Percentiles rank a stretch among this genome's conserved stretches.
Conservation (phyloP, 768 basidiomycete species). For the Astraeus odoratus region DNA sequence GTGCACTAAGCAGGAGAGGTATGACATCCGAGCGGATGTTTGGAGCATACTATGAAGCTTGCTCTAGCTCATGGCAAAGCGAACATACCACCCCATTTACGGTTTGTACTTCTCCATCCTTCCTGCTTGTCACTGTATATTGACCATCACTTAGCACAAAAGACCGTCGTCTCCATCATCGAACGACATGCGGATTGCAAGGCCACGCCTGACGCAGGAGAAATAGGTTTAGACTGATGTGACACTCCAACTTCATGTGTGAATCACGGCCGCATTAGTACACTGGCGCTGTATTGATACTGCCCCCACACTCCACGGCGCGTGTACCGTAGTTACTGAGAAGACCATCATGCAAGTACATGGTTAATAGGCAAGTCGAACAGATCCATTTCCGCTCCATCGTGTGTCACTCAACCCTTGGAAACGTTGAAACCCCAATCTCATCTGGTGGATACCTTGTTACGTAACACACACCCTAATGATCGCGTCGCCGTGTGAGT, state of each 20-base stretch:
- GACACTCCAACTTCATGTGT: background rate
- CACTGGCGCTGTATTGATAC: background rate
- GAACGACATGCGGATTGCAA: conserved; percentile 6
- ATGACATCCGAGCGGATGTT: background rate
- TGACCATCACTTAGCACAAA: conserved; percentile 5
- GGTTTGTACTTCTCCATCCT: background rate
- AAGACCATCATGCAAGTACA: too few relatives aligned
- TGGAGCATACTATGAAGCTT: background rate
- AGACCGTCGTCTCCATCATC: conserved; percentile 5
- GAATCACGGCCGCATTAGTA: too few relatives aligned
- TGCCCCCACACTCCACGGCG: background rate
- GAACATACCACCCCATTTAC: background rate
- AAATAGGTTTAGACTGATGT: background rate
- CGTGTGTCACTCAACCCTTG: too few relatives aligned
- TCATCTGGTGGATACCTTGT: too few relatives aligned
- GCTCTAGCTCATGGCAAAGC: background rate
- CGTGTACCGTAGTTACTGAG: background rate
- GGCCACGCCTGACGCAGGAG: conserved; percentile 5
- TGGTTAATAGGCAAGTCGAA: too few relatives aligned
- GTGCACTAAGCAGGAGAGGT: conserved; percentile 23
- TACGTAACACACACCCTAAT: too few relatives aligned
- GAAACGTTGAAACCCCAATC: too few relatives aligned
- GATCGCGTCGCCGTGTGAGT: too few relatives aligned
- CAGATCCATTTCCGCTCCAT: too few relatives aligned
- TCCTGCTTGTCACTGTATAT: background rate